Conservation (phyloP, 257 asterid species). For the Linderniella brevidens region DNA sequence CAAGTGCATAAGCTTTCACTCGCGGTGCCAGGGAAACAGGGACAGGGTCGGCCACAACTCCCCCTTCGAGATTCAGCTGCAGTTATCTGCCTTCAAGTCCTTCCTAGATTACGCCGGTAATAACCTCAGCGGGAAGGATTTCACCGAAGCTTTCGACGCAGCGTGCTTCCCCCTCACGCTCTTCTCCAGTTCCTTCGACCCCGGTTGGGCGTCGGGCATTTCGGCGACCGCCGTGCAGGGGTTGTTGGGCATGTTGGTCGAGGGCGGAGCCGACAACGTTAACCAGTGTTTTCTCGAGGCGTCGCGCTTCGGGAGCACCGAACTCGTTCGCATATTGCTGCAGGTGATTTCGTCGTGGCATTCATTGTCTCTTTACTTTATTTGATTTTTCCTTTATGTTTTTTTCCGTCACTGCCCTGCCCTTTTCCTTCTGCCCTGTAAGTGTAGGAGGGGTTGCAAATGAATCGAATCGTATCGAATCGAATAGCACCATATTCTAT, state of each 20-base stretch:
- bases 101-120: slow-evolving; percentile 92
- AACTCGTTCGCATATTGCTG: slow-evolving; percentile 91
- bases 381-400: not conserved
- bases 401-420: too few relatives aligned
- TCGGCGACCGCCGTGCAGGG: slow-evolving; percentile 93
- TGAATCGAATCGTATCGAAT: too few relatives aligned
- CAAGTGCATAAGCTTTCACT: slow-evolving; percentile 92
- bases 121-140: slow-evolving; percentile 88
- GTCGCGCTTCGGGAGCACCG: slow-evolving; percentile 97
- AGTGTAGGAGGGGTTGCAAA: too few relatives aligned
- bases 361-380: not conserved
- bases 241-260: slow-evolving; percentile 83
- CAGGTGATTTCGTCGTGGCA: slow-evolving; percentile 37
- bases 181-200: slow-evolving; percentile 91
- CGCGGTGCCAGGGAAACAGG: slow-evolving; percentile 85
- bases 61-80: slow-evolving; percentile 68
- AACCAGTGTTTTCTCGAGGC: slow-evolving; percentile 98
- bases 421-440: too few relatives aligned
- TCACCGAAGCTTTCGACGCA: slow-evolving; percentile 99
- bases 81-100: slow-evolving; percentile 82
- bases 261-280: slow-evolving; percentile 97
- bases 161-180: slow-evolving; percentile 98
- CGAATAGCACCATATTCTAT: too few relatives aligned
- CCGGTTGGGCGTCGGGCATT: slow-evolving; percentile 97
- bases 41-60: slow-evolving; percentile 60